phyloP scores from a whole-genome alignment of 1,139 yeast species.

The Geotrichum aggregatum region DNA sequence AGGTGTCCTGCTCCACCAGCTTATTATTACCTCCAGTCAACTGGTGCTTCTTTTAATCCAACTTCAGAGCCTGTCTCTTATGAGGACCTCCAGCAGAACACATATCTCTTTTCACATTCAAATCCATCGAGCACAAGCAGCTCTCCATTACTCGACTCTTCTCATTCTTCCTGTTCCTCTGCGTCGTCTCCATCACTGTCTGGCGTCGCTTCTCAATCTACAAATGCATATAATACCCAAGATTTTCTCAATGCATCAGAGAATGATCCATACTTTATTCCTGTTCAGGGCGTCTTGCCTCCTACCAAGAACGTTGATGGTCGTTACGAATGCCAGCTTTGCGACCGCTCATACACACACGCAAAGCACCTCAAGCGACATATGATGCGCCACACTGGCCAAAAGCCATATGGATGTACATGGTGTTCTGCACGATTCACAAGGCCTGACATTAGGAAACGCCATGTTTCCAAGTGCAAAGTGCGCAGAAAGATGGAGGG shows the following conservation, averaged over 20 bases:
- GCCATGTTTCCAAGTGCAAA: slow-evolving; percentile 30
- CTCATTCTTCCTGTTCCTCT: background rate
- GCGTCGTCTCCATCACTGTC: slow-evolving; percentile 1
- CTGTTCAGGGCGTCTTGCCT: slow-evolving; percentile 16
- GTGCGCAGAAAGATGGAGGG: slow-evolving; percentile 15
- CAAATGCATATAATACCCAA: background rate
- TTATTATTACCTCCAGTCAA: slow-evolving; percentile 1
- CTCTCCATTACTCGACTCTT: background rate
- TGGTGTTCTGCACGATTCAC: slow-evolving; percentile 30
- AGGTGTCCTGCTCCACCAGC: background rate
- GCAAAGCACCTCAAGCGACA: slow-evolving; percentile 37
- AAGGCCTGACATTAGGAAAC: slow-evolving; percentile 33
- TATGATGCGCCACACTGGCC: slow-evolving; percentile 35
- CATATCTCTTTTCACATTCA: background rate
- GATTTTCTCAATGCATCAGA: background rate
- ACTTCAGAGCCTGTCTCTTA: background rate
- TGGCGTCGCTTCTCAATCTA: background rate
- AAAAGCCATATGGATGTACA: slow-evolving; percentile 32
- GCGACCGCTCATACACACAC: slow-evolving; percentile 34
- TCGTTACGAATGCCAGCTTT: slow-evolving; percentile 31
- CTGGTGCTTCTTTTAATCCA: background rate
- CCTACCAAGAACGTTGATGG: slow-evolving; percentile 29
- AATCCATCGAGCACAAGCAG: background rate
- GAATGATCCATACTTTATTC: slow-evolving; percentile 17
- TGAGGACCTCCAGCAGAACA: background rate